Evolutionary conservation across 352 stramenopile genomes (phyloP).

Genomic region (Pythium dissimile): DNA sequence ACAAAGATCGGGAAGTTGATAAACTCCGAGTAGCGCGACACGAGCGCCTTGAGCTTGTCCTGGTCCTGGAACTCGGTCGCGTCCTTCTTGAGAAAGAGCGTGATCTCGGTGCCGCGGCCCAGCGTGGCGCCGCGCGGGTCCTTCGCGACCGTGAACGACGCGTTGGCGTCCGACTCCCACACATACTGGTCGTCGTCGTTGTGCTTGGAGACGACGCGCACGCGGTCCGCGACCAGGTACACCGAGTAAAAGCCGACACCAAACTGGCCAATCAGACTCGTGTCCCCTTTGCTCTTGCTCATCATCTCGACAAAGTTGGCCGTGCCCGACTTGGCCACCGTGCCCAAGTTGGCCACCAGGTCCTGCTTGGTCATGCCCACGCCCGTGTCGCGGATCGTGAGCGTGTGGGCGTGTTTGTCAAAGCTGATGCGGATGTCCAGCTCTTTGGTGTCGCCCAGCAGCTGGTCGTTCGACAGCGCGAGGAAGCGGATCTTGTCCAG

Average conservation of each 20-base stretch:
- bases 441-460: conserved; percentile 71
- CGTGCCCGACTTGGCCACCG: conserved; percentile 98
- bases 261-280: conserved; percentile 99
- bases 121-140: conserved; percentile 96
- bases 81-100: conserved; percentile 98
- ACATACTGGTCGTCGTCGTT: conserved; percentile 97
- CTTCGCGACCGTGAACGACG: conserved; percentile 94
- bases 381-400: conserved; percentile 98
- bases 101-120: conserved; percentile 97
- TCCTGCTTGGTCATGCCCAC: conserved; percentile 99
- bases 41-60: conserved; percentile 93
- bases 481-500: conserved; percentile 99
- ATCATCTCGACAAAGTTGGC: conserved; percentile 98
- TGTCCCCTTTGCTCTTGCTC: conserved; percentile 79
- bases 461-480: conserved; percentile 87
- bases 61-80: conserved; percentile 95
- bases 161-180: conserved; percentile 97
- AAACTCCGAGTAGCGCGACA: conserved; percentile 99
- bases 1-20: conserved; percentile 99
- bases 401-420: conserved; percentile 92
- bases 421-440: conserved; percentile 97
- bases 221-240: conserved; percentile 96
- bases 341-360: conserved; percentile 96
- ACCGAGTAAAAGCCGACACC: conserved; percentile 99
- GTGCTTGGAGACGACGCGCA: conserved; percentile 97